Conservation (phyloP, 2,329 filamentous ascomycete species). For the Penicillium concentricum region DNA sequence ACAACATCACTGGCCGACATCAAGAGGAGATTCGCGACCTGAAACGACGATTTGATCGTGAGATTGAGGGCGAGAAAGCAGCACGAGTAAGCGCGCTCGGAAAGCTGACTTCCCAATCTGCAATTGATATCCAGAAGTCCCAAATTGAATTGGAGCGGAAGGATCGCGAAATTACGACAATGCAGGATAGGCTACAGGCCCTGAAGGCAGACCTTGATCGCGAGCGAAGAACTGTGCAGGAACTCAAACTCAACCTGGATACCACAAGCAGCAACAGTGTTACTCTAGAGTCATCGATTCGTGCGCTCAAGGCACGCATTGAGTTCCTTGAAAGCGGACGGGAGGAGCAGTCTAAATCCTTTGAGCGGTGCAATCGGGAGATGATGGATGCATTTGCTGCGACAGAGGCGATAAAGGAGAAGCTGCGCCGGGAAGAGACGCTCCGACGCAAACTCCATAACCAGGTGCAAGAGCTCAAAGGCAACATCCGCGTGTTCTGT, state of each 20-base stretch:
- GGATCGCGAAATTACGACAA: constrained; percentile 52
- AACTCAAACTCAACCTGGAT: constrained; percentile 58
- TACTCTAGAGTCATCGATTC: constrained; percentile 71
- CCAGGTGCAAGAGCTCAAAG: constrained; percentile 95
- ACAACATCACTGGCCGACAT: constrained; percentile 60
- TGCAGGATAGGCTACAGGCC: constrained; percentile 41
- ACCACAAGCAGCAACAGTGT: constrained; percentile 62
- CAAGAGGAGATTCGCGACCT: constrained; percentile 67
- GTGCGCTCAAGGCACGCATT: constrained; percentile 75
- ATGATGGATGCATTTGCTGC: constrained; percentile 73
- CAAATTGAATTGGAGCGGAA: constrained; percentile 52
- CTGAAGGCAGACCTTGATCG: constrained; percentile 54
- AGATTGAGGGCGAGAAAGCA: constrained; percentile 63
- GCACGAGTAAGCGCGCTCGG: constrained; percentile 40
- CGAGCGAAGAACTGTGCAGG: constrained; percentile 62
- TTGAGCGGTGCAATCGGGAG: constrained; percentile 74
- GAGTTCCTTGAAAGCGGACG: constrained; percentile 87
- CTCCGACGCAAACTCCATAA: constrained; percentile 90
- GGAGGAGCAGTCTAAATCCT: constrained; percentile 83
- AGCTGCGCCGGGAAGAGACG: constrained; percentile 87
- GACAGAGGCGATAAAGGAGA: constrained; percentile 71
- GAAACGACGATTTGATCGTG: constrained; percentile 61
- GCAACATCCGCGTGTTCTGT: constrained; percentile 98
- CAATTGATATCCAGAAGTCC: constrained; percentile 40
- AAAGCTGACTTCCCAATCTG: constrained; percentile 34